These are phyloP conservation scores for Thoreauomyces humboldtii DNA, from an alignment of 192 early-diverging fungal genomes.

Conservation along the genomic window DNA sequence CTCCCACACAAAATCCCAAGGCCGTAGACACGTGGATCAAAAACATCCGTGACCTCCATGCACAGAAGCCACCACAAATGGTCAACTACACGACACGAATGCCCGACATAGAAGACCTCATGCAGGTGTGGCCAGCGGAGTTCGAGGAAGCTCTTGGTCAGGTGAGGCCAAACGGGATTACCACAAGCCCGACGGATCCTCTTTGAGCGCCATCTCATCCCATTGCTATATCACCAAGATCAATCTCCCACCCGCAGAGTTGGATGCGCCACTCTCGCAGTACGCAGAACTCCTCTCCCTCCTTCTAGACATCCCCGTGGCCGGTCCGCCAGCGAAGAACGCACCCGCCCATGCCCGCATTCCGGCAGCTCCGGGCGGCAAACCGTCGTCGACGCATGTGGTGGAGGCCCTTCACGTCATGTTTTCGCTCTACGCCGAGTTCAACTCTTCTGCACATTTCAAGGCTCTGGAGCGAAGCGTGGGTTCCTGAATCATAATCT, in stretches of 20 bases:
- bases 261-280: conserved; percentile 47
- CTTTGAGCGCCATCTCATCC: background rate
- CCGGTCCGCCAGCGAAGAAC: conserved; percentile 1
- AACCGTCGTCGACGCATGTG: conserved; percentile 26
- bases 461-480: conserved; percentile 30
- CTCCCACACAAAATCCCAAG: conserved; percentile 30
- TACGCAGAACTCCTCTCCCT: conserved; percentile 42
- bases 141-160: conserved; percentile 46
- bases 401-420: conserved; percentile 53
- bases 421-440: conserved; percentile 57
- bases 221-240: conserved; percentile 21
- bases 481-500: too few relatives aligned
- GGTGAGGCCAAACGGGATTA: conserved; percentile 22
- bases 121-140: conserved; percentile 59
- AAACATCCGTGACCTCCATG: conserved; percentile 55
- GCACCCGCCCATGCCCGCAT: too few relatives aligned
- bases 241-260: conserved; percentile 39
- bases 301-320: conserved; percentile 55
- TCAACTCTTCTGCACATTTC: conserved; percentile 63
- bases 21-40: conserved; percentile 53
- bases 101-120: conserved; percentile 61
- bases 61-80: conserved; percentile 37
- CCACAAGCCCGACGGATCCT: background rate
- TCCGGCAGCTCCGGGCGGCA: background rate
- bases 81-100: conserved; percentile 45